These are phyloP conservation scores for Schizopora paradoxa DNA, from an alignment of 1,284 basidiomycete species.

Conservation along the genomic window DNA sequence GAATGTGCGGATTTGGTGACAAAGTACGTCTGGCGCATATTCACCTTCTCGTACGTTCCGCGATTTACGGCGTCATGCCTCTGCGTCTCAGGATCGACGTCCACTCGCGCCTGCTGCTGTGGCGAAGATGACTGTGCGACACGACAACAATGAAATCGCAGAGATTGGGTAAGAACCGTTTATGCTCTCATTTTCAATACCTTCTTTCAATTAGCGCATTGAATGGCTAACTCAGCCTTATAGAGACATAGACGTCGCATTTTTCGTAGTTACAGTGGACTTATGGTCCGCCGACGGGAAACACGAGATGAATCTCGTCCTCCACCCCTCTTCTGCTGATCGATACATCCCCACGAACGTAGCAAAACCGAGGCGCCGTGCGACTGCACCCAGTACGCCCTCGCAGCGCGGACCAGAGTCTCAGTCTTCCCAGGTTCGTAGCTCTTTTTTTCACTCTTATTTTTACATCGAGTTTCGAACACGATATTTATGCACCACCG, in stretches of 20 bases:
- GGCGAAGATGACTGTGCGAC: slow-evolving; percentile 68
- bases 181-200: slow-evolving; percentile 12
- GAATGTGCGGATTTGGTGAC: slow-evolving; percentile 94
- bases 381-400: slow-evolving; percentile 21
- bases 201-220: slow-evolving; percentile 19
- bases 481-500: neutral
- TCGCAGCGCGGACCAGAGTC: slow-evolving; percentile 6
- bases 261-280: slow-evolving; percentile 85
- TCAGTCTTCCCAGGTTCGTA: slow-evolving; percentile 14
- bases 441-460: neutral
- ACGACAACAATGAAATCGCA: slow-evolving; percentile 62
- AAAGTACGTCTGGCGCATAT: slow-evolving; percentile 52
- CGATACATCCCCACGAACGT: slow-evolving; percentile 55
- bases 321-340: slow-evolving; percentile 75
- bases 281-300: slow-evolving; percentile 79
- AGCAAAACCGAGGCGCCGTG: slow-evolving; percentile 47
- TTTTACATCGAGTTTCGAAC: neutral
- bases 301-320: slow-evolving; percentile 80
- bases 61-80: slow-evolving; percentile 15
- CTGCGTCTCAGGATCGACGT: slow-evolving; percentile 67
- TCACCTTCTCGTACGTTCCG: slow-evolving; percentile 2
- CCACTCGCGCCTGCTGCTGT: slow-evolving; percentile 88
- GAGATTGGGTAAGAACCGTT: slow-evolving; percentile 64
- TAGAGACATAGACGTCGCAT: slow-evolving; percentile 80
- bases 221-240: slow-evolving; percentile 19